phyloP scores from a whole-genome alignment of 345 rosid genomes.

The Moringa oleifera region DNA sequence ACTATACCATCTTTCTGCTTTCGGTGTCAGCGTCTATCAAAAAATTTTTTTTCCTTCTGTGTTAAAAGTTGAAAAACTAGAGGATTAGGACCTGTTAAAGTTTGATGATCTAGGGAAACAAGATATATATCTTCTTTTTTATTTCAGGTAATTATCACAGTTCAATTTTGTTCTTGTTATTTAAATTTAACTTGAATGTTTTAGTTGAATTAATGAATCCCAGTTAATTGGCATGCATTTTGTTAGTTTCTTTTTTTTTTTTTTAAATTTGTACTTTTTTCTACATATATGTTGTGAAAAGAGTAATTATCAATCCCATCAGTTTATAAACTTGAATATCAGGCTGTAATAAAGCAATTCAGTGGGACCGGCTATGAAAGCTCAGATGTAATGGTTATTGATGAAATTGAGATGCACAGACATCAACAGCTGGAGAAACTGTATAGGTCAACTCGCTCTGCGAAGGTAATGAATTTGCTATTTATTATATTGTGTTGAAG shows the following conservation, averaged over 20 bases:
- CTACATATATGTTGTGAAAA: not conserved
- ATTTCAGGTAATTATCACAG: too few species aligned
- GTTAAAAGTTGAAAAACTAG: too few species aligned
- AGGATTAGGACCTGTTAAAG: too few species aligned
- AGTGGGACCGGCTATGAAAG: constrained; percentile 86
- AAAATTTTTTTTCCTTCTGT: too few species aligned
- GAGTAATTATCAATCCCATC: not conserved
- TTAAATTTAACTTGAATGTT: not conserved
- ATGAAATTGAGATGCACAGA: constrained; percentile 89
- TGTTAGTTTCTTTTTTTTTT: constrained; percentile 1
- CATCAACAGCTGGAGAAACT: constrained; percentile 91
- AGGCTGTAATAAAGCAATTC: constrained; percentile 98
- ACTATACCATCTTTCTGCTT: too few species aligned
- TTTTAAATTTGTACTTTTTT: not conserved
- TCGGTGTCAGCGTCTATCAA: too few species aligned
- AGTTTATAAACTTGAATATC: constrained; percentile 17
- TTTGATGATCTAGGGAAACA: not conserved
- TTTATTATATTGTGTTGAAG: not conserved
- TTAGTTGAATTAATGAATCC: too few species aligned
- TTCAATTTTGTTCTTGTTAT: too few species aligned
- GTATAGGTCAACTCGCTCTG: constrained; percentile 75
- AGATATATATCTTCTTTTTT: not conserved
- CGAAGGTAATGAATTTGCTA: constrained; percentile 41
- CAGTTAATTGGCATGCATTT: not conserved
- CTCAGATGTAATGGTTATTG: constrained; percentile 82